Evolutionary conservation across 108 stramenopile genomes (phyloP).

Genomic region (Fragilaria radians): DNA sequence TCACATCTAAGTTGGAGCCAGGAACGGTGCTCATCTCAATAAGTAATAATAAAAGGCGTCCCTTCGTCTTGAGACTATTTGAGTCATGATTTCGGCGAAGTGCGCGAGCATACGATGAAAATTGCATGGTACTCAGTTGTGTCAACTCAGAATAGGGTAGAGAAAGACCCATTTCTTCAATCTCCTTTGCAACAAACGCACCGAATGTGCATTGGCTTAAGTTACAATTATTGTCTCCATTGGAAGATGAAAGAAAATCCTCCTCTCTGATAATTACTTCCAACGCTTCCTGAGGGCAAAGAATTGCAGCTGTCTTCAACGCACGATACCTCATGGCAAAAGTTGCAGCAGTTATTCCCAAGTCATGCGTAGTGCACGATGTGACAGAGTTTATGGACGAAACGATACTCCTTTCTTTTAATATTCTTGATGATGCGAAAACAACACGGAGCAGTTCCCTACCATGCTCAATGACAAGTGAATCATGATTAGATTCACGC

Average conservation of each 20-base stretch:
- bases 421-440: slow-evolving; percentile 47
- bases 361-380: slow-evolving; percentile 18
- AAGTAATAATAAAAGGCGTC: slow-evolving; percentile 64
- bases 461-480: slow-evolving; percentile 35
- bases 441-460: slow-evolving; percentile 67
- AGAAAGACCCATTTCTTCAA: slow-evolving; percentile 82
- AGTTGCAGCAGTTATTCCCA: slow-evolving; percentile 34
- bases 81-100: slow-evolving; percentile 72
- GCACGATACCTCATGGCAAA: slow-evolving; percentile 86
- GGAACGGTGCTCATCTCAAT: slow-evolving; percentile 60
- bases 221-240: slow-evolving; percentile 11
- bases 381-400: slow-evolving; percentile 18
- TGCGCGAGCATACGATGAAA: slow-evolving; percentile 73
- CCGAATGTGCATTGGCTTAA: slow-evolving; percentile 57
- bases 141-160: slow-evolving; percentile 74
- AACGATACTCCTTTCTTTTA: neutral
- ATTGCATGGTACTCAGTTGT: slow-evolving; percentile 70
- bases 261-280: slow-evolving; percentile 52
- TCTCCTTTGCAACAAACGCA: slow-evolving; percentile 76
- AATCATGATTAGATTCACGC: slow-evolving; percentile 17
- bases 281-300: slow-evolving; percentile 71
- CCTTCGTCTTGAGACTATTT: slow-evolving; percentile 28
- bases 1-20: slow-evolving; percentile 38
- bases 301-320: slow-evolving; percentile 62
- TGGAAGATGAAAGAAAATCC: slow-evolving; percentile 19